Percentiles rank a stretch among this genome's conserved stretches.
These are phyloP conservation scores for Rubroshorea leprosula DNA, from an alignment of 345 rosid genomes.

Conservation along the genomic window DNA sequence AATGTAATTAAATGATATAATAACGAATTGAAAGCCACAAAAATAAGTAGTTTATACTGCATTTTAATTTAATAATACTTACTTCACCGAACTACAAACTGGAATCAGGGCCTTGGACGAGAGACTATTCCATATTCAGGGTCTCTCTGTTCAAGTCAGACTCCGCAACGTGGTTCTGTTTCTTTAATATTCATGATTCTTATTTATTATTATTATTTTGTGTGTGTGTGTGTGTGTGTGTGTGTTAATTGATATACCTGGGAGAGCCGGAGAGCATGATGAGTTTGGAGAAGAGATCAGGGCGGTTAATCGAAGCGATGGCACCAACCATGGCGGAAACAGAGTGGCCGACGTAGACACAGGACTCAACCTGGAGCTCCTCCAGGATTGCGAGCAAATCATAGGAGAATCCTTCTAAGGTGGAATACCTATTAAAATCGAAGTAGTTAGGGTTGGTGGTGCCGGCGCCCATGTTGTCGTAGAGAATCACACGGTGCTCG, in stretches of 20 bases:
- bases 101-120: too few relatives aligned
- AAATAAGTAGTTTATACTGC: neutral
- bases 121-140: too few relatives aligned
- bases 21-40: neutral
- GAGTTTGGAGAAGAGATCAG: constrained; percentile 70
- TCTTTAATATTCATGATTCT: too few relatives aligned
- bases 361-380: constrained; percentile 47
- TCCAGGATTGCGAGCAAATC: constrained; percentile 82
- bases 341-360: constrained; percentile 82
- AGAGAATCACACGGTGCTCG: constrained; percentile 56
- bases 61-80: too few relatives aligned
- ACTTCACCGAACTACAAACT: neutral
- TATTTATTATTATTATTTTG: too few relatives aligned
- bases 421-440: constrained; percentile 66
- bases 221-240: too few relatives aligned
- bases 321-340: constrained; percentile 73
- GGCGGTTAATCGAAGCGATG: constrained; percentile 80
- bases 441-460: constrained; percentile 87
- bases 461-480: constrained; percentile 91
- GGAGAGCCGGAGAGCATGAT: constrained; percentile 73
- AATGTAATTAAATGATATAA: neutral
- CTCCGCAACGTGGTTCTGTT: too few relatives aligned
- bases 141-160: too few relatives aligned
- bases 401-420: constrained; percentile 67
- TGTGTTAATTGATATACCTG: constrained; percentile 53